Percentiles rank a stretch among this genome's conserved stretches.
These are phyloP conservation scores for Anacardium occidentale DNA, from an alignment of 345 rosid species.

Conservation along the genomic window DNA sequence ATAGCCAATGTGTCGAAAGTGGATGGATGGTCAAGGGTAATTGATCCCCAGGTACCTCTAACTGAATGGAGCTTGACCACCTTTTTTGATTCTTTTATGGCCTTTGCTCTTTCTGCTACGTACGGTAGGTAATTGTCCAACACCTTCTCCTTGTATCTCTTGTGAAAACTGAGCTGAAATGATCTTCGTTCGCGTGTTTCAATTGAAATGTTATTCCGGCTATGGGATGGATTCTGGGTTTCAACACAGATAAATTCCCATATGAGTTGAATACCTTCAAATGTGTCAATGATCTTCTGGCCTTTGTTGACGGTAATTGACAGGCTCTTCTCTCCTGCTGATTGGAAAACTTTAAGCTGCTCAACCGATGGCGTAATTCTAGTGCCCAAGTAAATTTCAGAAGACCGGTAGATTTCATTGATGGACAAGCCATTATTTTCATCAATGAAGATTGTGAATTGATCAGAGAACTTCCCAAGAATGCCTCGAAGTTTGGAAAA, in stretches of 20 bases:
- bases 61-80: constrained; percentile 20
- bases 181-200: neutral
- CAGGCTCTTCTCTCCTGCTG: constrained; percentile 9
- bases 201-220: too few relatives aligned
- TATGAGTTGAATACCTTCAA: constrained; percentile 23
- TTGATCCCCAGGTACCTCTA: constrained; percentile 15
- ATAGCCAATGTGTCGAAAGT: constrained; percentile 39
- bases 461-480: constrained; percentile 9
- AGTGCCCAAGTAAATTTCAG: constrained; percentile 20
- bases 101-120: constrained; percentile 20
- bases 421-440: constrained; percentile 4
- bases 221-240: too few relatives aligned
- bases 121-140: constrained; percentile 20
- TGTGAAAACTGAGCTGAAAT: constrained; percentile 21
- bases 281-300: constrained; percentile 22
- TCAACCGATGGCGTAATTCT: constrained; percentile 7
- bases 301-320: constrained; percentile 25
- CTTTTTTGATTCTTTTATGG: constrained; percentile 18
- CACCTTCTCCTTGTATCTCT: constrained; percentile 18
- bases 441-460: constrained; percentile 15
- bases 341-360: constrained; percentile 16
- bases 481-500: too few relatives aligned
- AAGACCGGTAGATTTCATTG: constrained; percentile 19
- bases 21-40: constrained; percentile 33
- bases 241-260: constrained; percentile 26